Percentiles rank a stretch among this genome's conserved stretches.
These are phyloP conservation scores for Lentinula guzmanii DNA, from an alignment of 768 basidiomycete species.

Conservation along the genomic window DNA sequence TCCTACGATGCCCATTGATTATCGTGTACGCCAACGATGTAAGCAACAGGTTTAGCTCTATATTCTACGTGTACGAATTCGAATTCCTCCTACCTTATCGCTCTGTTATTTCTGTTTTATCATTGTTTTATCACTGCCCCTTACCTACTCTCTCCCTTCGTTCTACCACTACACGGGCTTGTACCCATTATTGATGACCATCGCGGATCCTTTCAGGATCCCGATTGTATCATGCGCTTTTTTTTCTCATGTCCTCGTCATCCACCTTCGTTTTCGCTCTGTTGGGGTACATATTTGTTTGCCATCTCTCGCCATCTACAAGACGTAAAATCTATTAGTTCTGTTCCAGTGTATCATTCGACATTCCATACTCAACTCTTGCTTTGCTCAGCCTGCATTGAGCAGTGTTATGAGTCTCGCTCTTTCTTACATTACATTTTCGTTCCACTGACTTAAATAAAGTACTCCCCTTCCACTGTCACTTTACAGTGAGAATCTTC, in stretches of 20 bases:
- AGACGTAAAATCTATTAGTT: not conserved
- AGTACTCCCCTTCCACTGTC: not conserved
- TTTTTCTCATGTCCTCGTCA: not conserved
- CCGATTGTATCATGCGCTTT: conserved; percentile 1
- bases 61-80: conserved; percentile 1
- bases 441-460: not conserved
- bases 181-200: not conserved
- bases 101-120: not conserved
- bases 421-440: not conserved
- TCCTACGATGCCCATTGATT: not conserved
- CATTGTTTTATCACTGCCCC: not conserved
- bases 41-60: not conserved
- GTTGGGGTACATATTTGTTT: not conserved
- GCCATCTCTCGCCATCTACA: not conserved
- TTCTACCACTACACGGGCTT: not conserved
- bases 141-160: not conserved
- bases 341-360: not conserved
- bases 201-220: not conserved
- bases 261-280: not conserved
- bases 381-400: not conserved
- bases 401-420: not conserved
- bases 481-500: not conserved
- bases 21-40: not conserved
- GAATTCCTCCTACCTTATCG: not conserved
- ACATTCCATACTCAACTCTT: not conserved